Evolutionary conservation across 2,329 filamentous ascomycete species (phyloP), one percentile per base, ranked within the genome.

Genomic region (Scedosporium minutisporum): DNA sequence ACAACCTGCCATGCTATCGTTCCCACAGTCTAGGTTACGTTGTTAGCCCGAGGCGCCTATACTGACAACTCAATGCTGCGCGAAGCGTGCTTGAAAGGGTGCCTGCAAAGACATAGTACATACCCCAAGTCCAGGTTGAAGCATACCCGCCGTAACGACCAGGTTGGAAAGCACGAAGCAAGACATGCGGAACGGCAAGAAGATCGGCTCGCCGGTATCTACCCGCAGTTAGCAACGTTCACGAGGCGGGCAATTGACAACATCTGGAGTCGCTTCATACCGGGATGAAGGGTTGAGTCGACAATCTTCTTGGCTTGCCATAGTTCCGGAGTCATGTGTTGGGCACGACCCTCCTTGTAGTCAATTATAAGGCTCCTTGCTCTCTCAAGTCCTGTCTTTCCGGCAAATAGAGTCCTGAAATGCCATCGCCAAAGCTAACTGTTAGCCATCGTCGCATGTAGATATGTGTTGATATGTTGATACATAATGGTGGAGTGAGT

Each of bases 301-400:
- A 97, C 90, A 67, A 96, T 87, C 82, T 97, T 97, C 84, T 99
- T 99, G 55, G 95, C 95, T 66, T 84, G 80, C 95, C 95, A 99
- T 69, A 99, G 78, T 70, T 96, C 90, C 1, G 91, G 88, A 18
- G 88, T 96, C 91, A 97, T 96, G 62, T 85, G 78, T 68, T 82
- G 77, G 65, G 90, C 79, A 75, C 90, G 85, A 67, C 92, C 93
- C 70, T 87, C 86, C 81, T 97, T 97, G 79, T 97, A 99, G 48
- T 87, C 82, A 12, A 88, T 82, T 65, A 99, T 82, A 69, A 96
- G 80, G 65, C 80, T 77, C 79, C 97, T 97, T 64, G 95, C 92
- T 78, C 89, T 79, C 70, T 97, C 91, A 67, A 99, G 86, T 53
- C 91, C 90, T 23, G 85, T 76, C 41, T 81, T 80, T 59, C 91